Base-by-base conservation (phyloP, 164 flowering plant species). In the Pachysandra terminalis region DNA sequence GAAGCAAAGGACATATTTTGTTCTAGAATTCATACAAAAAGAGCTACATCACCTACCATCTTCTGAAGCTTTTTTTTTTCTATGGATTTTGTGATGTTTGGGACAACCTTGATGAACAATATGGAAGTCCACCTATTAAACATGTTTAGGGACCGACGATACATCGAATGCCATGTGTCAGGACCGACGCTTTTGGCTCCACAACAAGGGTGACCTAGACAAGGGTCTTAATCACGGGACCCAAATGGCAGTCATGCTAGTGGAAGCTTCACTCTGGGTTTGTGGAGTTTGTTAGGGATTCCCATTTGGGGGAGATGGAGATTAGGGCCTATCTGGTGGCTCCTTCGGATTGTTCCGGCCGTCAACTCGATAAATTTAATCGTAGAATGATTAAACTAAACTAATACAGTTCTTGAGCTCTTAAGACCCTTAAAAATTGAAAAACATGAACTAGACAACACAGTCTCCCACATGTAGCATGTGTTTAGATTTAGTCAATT, bases 381-480 rank as follows among this genome's bases (percentile, higher is more conserved):
- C 3, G 3, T 32, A 3, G 40, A 58, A 49, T 48, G 19, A 19
- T 57, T 28, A 66, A 65, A 32, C 68, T 67, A 69, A 69, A 69
- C 40, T 53, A 32, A 69, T 45, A 45, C 51, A 63, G 23, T 45
- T 66, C 73, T 74, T 56, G 64, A 65, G 48, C 67, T 41, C 55
- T 58, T 5, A 32, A 59, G 49, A 41, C 5, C 28, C 66, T 40
- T 59, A 35, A 58, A 68, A 32, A 23, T 21, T 62, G 27, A 57
- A 57, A 54, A 63, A 48, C 57, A 67, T 26, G 73, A 66, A 63
- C 24, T 22, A 57, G 21, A 49, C 41, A 60, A 66, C 60, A 61
- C 77, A 66, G 68, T 74, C 68, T 65, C 59, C 77, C 70, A 70
- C 59, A 52, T 61, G 63, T 66, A 54, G 65, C 74, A 67, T 70